A percentile compares a stretch with the other conserved stretches of the same genome.
Conservation (phyloP, 2,329 filamentous ascomycete species). For the Penicillium occitanis region DNA sequence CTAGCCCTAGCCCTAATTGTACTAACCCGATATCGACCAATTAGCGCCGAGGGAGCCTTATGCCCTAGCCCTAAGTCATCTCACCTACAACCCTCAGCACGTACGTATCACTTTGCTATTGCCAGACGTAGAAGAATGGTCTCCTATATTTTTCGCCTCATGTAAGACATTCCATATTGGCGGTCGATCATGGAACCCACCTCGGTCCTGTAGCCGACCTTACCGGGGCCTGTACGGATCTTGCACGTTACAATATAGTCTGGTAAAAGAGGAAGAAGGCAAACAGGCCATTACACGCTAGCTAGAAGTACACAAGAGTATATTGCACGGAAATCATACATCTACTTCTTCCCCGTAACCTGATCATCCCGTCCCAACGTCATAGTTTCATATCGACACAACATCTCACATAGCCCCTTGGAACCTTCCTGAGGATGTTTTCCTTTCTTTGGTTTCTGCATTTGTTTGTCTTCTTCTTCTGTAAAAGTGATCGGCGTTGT, state of each 20-base stretch:
- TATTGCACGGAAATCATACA: not conserved
- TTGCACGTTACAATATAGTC: no score
- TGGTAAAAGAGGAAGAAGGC: no score
- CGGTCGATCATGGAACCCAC: no score
- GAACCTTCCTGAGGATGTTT: constrained; percentile 18
- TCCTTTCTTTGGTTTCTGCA: not conserved
- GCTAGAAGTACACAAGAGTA: not conserved
- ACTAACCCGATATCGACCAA: no score
- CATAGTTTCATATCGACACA: constrained; percentile 40
- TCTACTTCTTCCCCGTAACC: not conserved
- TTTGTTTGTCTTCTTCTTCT: not conserved
- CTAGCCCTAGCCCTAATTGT: not conserved
- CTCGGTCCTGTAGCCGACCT: no score
- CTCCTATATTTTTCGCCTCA: no score
- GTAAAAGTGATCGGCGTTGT: constrained; percentile 14
- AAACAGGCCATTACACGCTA: not conserved
- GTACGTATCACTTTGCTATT: no score
- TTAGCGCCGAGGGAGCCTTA: no score
- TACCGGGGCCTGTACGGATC: no score
- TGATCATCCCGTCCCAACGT: constrained; percentile 37
- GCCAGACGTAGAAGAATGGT: no score
- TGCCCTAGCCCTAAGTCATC: not conserved
- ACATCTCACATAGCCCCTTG: constrained; percentile 36
- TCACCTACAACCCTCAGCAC: no score
- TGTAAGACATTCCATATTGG: no score